Conservation (phyloP, 169 alveolate genomes). For the Cryptosporidium bovis region DNA sequence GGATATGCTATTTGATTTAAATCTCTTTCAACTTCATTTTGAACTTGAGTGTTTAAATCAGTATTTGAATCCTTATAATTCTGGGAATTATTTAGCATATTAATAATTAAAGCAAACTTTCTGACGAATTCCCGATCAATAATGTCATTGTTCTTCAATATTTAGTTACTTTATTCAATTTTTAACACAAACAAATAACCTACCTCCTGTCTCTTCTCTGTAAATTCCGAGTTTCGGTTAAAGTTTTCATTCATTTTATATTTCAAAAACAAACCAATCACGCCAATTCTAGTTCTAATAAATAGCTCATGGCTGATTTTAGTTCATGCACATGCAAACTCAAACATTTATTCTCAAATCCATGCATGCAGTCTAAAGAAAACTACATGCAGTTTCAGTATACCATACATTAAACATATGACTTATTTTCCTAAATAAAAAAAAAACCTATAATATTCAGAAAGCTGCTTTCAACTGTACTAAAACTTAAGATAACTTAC, state of each 20-base stretch:
- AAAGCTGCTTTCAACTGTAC: neutral
- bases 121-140: constrained; percentile 48
- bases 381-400: neutral
- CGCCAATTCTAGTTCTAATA: neutral
- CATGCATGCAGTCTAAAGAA: constrained; percentile 45
- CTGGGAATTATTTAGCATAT: constrained; percentile 24
- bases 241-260: neutral
- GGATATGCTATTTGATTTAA: neutral
- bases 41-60: constrained; percentile 2
- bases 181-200: neutral
- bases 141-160: constrained; percentile 2
- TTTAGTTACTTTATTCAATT: neutral
- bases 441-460: constrained; percentile 1
- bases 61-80: neutral
- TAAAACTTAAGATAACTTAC: constrained; percentile 40
- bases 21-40: constrained; percentile 35
- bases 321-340: constrained; percentile 6
- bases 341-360: neutral
- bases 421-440: neutral
- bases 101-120: constrained; percentile 41
- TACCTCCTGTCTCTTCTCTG: constrained; percentile 38
- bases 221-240: constrained; percentile 1
- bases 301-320: neutral
- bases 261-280: neutral
- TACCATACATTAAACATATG: neutral